Evolutionary conservation across 331 rosid genomes (phyloP), one percentile per base, ranked within the genome.

Genomic region (Spiraea crenata): DNA sequence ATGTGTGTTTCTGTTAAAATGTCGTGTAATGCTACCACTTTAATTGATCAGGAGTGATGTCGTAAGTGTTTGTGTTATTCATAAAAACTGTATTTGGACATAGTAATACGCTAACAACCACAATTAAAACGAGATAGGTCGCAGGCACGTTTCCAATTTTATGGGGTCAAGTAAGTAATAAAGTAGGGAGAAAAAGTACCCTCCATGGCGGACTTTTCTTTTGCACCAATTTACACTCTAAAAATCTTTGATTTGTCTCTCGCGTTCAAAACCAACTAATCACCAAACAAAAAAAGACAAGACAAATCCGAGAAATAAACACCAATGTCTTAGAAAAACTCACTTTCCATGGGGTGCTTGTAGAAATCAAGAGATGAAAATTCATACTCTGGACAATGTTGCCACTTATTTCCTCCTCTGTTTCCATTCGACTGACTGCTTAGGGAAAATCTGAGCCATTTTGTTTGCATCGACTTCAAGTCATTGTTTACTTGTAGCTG

Each of bases 71-170:
- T n/a, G n/a, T n/a, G n/a, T n/a, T n/a, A n/a, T n/a, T n/a, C n/a
- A n/a, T 2, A 25, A 1, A 25, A 25, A 25, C 31, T 25, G 31
- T 25, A 25, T 25, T 25, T 25, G 31, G 31, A 25, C 2, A 25
- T 25, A 25, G 31, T 25, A 25, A 25, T 25, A 25, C 31, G 31
- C 1, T 25, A 25, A 25, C 31, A 25, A 25, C 31, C 31, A 25
- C 61, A 25, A 9, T 9, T 9, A 57, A 25, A 31, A 34, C 13
- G 63, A 46, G 71, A 67, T 35, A 48, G 38, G 71, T 67, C 59
- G 46, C 9, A 3, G 6, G 37, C 54, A 49, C 74, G 56, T 67
- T 67, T 51, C 72, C 49, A 48, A 67, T 57, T 5, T 49, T 35
- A 14, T 49, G 11, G 48, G 71, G 45, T 51, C 31, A 5, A 14